Evolutionary conservation across 148 eudicot species (phyloP).

Genomic region (Silene uniflora): DNA sequence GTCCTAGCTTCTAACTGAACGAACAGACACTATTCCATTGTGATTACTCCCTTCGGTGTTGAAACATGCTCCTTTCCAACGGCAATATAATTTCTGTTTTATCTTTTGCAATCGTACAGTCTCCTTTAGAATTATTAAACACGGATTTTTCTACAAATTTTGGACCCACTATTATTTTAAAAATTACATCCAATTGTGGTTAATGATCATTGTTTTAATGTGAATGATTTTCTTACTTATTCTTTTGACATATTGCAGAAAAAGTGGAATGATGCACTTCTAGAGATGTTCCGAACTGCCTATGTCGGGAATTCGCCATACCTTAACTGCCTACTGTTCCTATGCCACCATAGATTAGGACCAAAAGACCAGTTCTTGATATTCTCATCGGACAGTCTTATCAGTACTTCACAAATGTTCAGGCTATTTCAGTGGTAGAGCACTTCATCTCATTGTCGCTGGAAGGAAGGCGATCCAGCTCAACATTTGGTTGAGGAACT

Average conservation of each 20-base stretch:
- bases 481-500: conserved; percentile 92
- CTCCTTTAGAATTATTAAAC: too few relatives aligned
- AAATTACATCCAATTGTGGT: too few relatives aligned
- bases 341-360: conserved; percentile 67
- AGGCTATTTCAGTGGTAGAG: conserved; percentile 77
- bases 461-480: conserved; percentile 97
- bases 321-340: conserved; percentile 59
- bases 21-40: too few relatives aligned
- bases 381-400: conserved; percentile 83
- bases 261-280: conserved; percentile 78
- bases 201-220: too few relatives aligned
- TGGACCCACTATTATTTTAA: too few relatives aligned
- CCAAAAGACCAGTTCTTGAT: conserved; percentile 71
- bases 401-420: conserved; percentile 82
- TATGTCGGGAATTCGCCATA: conserved; percentile 69
- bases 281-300: too few relatives aligned
- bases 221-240: background rate
- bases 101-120: too few relatives aligned
- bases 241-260: too few relatives aligned
- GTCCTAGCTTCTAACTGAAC: too few relatives aligned
- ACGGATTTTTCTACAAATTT: too few relatives aligned
- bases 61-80: background rate
- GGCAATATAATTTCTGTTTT: background rate
- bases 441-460: conserved; percentile 63
- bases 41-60: too few relatives aligned